These are phyloP conservation scores for Penicillium egyptiacum DNA, from an alignment of 495 filamentous ascomycete species.

Conservation along the genomic window DNA sequence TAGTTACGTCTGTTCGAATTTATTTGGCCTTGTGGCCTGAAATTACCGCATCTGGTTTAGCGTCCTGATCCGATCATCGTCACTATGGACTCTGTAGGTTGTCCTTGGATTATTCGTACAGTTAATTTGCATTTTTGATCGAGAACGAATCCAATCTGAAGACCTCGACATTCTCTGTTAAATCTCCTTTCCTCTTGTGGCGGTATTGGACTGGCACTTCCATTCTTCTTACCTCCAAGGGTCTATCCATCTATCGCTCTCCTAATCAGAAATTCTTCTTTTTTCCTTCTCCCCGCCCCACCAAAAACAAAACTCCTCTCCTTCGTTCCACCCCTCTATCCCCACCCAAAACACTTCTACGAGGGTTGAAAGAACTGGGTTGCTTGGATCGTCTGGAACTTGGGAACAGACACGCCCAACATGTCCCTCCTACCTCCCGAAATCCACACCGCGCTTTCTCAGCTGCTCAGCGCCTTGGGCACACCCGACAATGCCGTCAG, in stretches of 20 bases:
- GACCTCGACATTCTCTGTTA: neutral
- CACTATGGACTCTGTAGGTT: conserved; percentile 1
- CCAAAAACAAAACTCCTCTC: conserved; percentile 38
- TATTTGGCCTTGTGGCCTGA: conserved; percentile 3
- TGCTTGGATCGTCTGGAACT: conserved; percentile 30
- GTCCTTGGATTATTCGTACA: conserved; percentile 2
- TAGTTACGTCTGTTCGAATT: neutral
- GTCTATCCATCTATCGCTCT: conserved; percentile 28
- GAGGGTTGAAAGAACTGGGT: conserved; percentile 28
- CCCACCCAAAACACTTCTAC: conserved; percentile 30
- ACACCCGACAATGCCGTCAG: conserved; percentile 87
- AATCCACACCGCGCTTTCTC: conserved; percentile 74
- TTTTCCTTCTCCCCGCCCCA: conserved; percentile 34
- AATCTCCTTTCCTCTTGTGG: neutral
- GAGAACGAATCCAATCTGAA: neutral
- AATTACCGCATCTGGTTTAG: neutral
- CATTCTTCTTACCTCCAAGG: conserved; percentile 3
- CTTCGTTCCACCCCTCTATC: conserved; percentile 29
- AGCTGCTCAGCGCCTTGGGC: conserved; percentile 82
- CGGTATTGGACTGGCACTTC: neutral
- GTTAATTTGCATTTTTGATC: neutral
- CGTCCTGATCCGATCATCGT: neutral
- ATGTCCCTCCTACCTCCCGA: conserved; percentile 88
- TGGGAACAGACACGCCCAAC: conserved; percentile 38
- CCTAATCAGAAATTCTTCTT: conserved; percentile 33